A percentile compares a stretch with the other conserved stretches of the same genome.
Evolutionary conservation across 2,329 filamentous ascomycete species (phyloP).

Genomic region (Monosporascus sp.): DNA sequence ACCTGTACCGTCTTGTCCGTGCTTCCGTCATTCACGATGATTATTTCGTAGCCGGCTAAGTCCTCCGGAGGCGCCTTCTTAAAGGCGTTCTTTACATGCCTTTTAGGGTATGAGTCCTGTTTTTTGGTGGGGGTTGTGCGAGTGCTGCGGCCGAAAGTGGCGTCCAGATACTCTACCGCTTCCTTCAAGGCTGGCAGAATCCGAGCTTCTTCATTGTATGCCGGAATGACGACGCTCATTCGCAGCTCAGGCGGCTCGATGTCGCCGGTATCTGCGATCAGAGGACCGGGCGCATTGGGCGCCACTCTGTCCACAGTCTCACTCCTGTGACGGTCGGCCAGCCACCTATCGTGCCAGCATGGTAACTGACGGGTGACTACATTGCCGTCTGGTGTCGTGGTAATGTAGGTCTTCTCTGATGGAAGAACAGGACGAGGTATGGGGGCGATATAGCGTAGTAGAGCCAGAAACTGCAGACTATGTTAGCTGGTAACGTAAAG

Average conservation of each 20-base stretch:
- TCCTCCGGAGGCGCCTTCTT: conserved; percentile 32
- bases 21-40: conserved; percentile 87
- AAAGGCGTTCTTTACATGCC: conserved; percentile 32
- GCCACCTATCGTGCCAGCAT: conserved; percentile 82
- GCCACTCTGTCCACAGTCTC: conserved; percentile 32
- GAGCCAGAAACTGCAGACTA: conserved; percentile 53
- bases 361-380: conserved; percentile 56
- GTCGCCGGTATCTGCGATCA: conserved; percentile 42
- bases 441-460: conserved; percentile 72
- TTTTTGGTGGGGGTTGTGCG: conserved; percentile 22
- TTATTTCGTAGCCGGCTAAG: conserved; percentile 76
- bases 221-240: conserved; percentile 88
- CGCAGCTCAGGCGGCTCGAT: conserved; percentile 76
- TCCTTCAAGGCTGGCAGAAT: conserved; percentile 83
- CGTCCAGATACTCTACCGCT: conserved; percentile 79
- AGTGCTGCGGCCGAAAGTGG: conserved; percentile 58
- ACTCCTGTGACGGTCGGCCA: conserved; percentile 52
- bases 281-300: conserved; percentile 29
- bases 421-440: conserved; percentile 67
- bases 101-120: conserved; percentile 26
- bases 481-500: conserved; percentile 4
- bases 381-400: conserved; percentile 62
- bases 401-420: conserved; percentile 83
- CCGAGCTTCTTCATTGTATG: conserved; percentile 88
- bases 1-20: conserved; percentile 75